phyloP scores from a whole-genome alignment of 306 rosid species.

The Trifolium subterraneum region DNA sequence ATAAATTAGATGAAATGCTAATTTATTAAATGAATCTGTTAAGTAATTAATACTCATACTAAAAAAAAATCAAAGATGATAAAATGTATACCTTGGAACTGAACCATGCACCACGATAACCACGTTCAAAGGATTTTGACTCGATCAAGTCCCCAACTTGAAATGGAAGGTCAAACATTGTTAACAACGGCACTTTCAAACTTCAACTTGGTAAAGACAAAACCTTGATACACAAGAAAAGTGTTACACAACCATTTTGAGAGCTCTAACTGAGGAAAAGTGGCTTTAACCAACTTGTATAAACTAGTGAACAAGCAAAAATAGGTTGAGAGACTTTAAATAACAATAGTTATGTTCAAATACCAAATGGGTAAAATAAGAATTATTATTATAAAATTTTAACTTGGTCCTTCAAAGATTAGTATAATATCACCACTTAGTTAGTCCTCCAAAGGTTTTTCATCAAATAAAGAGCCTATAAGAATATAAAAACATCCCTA shows the following conservation, averaged over 20 bases:
- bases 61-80: not conserved
- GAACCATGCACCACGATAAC: constrained; percentile 95
- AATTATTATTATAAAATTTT: not conserved
- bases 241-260: constrained; percentile 13
- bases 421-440: not conserved
- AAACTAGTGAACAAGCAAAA: not conserved
- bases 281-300: not conserved
- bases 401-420: not conserved
- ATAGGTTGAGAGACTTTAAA: not conserved
- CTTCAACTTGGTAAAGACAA: not conserved
- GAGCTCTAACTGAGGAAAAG: not conserved
- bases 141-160: constrained; percentile 63
- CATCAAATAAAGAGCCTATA: not conserved
- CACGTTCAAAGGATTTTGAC: constrained; percentile 54
- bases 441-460: not conserved
- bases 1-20: not conserved
- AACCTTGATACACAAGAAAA: constrained; percentile 5
- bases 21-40: not conserved
- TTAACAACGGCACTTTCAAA: not conserved
- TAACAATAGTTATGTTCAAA: not conserved
- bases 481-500: not conserved
- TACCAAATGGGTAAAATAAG: not conserved
- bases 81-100: constrained; percentile 67
- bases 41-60: not conserved
- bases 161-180: constrained; percentile 56